phyloP scores from a whole-genome alignment of 257 asterid genomes.

The Anisodus acutangulus region DNA sequence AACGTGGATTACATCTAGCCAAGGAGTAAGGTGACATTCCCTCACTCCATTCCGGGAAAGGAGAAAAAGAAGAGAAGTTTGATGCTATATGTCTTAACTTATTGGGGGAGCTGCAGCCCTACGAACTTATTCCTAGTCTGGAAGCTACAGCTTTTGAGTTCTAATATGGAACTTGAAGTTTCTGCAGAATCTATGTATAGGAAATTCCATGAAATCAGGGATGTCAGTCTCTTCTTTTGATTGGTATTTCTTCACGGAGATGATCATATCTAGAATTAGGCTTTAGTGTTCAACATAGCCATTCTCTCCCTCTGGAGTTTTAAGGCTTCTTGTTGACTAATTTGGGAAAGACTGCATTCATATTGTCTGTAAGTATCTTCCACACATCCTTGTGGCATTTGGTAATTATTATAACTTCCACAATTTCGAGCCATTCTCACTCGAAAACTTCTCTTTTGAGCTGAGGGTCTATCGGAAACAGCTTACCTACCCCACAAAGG shows the following conservation, averaged over 20 bases:
- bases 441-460: no score
- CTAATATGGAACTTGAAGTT: neutral
- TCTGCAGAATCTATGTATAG: neutral
- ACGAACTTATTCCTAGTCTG: neutral
- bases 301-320: slow-evolving; percentile 8
- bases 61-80: neutral
- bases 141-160: slow-evolving; percentile 11
- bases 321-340: neutral
- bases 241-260: slow-evolving; percentile 6
- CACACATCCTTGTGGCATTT: neutral
- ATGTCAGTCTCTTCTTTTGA: neutral
- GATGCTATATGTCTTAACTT: neutral
- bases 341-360: neutral
- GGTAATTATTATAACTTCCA: neutral
- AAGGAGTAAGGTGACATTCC: neutral
- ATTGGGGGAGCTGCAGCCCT: neutral
- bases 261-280: slow-evolving; percentile 10
- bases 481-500: no score
- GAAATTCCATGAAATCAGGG: slow-evolving; percentile 9
- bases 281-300: neutral
- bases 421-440: no score
- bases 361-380: neutral
- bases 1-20: neutral
- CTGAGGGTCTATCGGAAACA: neutral
- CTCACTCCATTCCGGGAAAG: neutral